Evolutionary conservation across 1,284 basidiomycete genomes (phyloP).

Genomic region (Hemileia vastatrix): DNA sequence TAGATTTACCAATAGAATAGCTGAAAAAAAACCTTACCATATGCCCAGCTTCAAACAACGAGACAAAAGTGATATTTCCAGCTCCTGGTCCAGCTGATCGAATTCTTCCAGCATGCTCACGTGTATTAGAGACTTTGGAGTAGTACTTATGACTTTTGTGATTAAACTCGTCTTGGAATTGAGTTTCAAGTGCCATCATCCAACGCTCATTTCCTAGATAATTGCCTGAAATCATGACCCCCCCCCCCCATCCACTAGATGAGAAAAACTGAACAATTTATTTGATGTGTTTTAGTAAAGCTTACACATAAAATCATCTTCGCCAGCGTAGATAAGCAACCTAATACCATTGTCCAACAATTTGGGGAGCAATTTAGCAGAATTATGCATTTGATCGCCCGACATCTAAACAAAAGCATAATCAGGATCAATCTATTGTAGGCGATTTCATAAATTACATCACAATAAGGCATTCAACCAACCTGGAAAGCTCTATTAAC

Average conservation of each 20-base stretch:
- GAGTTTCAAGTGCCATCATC: constrained; percentile 46
- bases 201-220: constrained; percentile 34
- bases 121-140: not conserved
- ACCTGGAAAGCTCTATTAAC: constrained; percentile 46
- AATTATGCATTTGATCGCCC: constrained; percentile 70
- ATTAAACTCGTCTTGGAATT: constrained; percentile 57
- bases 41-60: constrained; percentile 16
- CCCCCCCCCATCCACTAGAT: constrained; percentile 48
- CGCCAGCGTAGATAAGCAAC: constrained; percentile 71
- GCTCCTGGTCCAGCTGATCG: constrained; percentile 19
- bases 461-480: constrained; percentile 15
- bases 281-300: not conserved
- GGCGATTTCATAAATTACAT: constrained; percentile 49
- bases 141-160: constrained; percentile 26
- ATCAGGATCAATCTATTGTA: constrained; percentile 32
- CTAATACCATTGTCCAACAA: constrained; percentile 65
- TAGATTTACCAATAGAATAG: too few species aligned
- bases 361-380: constrained; percentile 60
- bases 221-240: constrained; percentile 54
- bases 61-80: constrained; percentile 21
- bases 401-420: constrained; percentile 17
- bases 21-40: constrained; percentile 19
- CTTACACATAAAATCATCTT: constrained; percentile 60
- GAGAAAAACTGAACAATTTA: not conserved
- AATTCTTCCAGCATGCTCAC: constrained; percentile 15